These are phyloP conservation scores for Alternaria arbusti DNA, from an alignment of 2,329 filamentous ascomycete species.

Conservation along the genomic window DNA sequence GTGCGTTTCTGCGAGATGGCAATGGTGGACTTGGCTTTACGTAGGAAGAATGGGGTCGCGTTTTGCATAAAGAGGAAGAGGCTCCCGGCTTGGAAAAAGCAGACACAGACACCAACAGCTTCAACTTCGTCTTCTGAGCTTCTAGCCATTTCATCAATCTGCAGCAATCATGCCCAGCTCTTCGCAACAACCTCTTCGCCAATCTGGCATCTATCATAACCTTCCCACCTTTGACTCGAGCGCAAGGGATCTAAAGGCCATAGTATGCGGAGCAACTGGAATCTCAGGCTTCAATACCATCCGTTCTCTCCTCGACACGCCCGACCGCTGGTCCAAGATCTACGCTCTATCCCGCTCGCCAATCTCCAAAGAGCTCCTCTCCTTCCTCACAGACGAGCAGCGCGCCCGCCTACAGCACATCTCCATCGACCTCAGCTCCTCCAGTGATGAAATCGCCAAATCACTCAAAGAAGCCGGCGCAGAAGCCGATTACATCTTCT, in stretches of 20 bases:
- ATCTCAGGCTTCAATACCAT: conserved; percentile 20
- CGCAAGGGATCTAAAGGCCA: conserved; percentile 9
- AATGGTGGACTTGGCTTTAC: background rate
- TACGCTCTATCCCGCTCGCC: conserved; percentile 15
- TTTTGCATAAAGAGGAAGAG: background rate
- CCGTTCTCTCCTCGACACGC: conserved; percentile 10
- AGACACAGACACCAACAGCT: background rate
- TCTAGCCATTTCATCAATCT: background rate
- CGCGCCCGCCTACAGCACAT: conserved; percentile 17
- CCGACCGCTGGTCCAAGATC: conserved; percentile 15
- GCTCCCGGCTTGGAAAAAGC: background rate
- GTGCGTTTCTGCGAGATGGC: background rate
- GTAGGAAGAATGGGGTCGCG: background rate
- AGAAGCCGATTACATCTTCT: conserved; percentile 16
- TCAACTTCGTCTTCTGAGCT: background rate
- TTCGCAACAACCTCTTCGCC: conserved; percentile 10
- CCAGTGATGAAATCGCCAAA: conserved; percentile 10
- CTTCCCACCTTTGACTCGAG: conserved; percentile 14
- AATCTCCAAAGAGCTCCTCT: conserved; percentile 1
- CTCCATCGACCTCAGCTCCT: conserved; percentile 11
- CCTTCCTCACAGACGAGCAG: conserved; percentile 11
- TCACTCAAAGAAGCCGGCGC: background rate
- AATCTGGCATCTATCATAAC: conserved; percentile 20
- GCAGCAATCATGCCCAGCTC: conserved; percentile 7
- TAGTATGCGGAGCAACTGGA: conserved; percentile 19